Base-by-base conservation (phyloP, 1,284 basidiomycete species). In the Microbotryum silenes-acaulis region DNA sequence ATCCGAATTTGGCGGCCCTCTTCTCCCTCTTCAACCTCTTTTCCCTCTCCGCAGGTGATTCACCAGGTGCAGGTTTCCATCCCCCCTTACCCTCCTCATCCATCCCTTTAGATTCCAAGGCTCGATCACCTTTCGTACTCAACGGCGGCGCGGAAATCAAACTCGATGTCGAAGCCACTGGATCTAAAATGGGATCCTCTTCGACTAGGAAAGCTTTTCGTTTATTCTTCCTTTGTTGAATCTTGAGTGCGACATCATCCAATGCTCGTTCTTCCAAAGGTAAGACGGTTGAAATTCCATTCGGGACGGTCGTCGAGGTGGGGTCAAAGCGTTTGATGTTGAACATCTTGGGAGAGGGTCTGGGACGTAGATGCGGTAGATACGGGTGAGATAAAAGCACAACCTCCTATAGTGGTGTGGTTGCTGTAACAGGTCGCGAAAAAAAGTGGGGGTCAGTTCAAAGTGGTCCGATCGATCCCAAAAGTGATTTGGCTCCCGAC, bases 1-100 rank as follows among this genome's bases (percentile, higher is more conserved):
- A 48, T 51, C 21, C 61, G n/a, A 65, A 50, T 45, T 54, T 56
- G 6, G 63, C 60, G 3, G 59, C 58, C 5, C 65, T 60, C 48
- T 67, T 67, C 60, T 67, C 65, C 33, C 60, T 42, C 54, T 67
- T 67, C 49, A 64, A 60, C 18, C 65, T 54, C 59, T 67, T 67
- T 54, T 67, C 65, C 18, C 65, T 25, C 27, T 67, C 63, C 1
- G 60, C 60, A 20, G 65, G 65, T 9, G 55, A 59, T 46, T 67
- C 65, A 12, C 53, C 56, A 25, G 59, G 55, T 5, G 53, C 55
- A 0, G 65, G 63, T 20, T 55, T 45, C 65, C 65, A 67, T 4
- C 58, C 65, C 8, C 46, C 58, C 21, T 44, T 31, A 47, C n/a
- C 4, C 4, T 10, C 25, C 4, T 49, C 18, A 23, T 20, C 46